Evolutionary conservation across 1,139 yeast species (phyloP).

Genomic region (Dujonia santamariae): DNA sequence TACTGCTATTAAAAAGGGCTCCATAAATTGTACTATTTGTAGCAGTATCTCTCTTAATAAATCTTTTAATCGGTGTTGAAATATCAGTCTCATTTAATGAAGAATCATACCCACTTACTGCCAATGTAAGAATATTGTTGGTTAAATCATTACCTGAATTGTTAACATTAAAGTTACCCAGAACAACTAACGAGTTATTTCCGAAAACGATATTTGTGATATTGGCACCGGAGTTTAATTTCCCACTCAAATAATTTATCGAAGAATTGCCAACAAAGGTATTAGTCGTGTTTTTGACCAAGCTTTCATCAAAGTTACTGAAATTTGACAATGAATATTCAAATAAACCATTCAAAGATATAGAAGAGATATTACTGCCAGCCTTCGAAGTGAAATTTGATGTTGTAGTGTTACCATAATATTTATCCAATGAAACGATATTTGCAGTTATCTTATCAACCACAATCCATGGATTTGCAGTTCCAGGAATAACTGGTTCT

Average conservation of each 20-base stretch:
- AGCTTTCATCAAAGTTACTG: conserved; percentile 38
- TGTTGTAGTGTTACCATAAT: conserved; percentile 27
- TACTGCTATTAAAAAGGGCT: conserved; percentile 28
- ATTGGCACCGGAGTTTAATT: conserved; percentile 39
- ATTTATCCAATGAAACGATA: conserved; percentile 49
- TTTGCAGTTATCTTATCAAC: conserved; percentile 68
- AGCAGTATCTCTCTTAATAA: conserved; percentile 24
- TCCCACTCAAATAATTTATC: conserved; percentile 59
- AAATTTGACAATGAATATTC: conserved; percentile 78
- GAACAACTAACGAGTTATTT: conserved; percentile 25
- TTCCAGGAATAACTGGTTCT: conserved; percentile 24
- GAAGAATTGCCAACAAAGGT: conserved; percentile 64
- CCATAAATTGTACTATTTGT: conserved; percentile 20
- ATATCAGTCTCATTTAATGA: conserved; percentile 30
- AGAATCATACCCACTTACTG: conserved; percentile 27
- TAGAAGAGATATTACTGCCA: conserved; percentile 16
- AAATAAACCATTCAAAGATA: conserved; percentile 66
- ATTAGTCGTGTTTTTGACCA: conserved; percentile 28
- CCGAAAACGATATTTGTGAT: conserved; percentile 34
- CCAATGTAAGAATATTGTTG: conserved; percentile 21
- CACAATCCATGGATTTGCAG: conserved; percentile 50
- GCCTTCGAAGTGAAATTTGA: conserved; percentile 22
- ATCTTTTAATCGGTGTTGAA: conserved; percentile 9
- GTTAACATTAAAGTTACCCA: conserved; percentile 49
- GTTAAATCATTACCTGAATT: conserved; percentile 23